Conservation (phyloP, 2,329 filamentous ascomycete genomes). For the Cylindrodendrum hubeiense region DNA sequence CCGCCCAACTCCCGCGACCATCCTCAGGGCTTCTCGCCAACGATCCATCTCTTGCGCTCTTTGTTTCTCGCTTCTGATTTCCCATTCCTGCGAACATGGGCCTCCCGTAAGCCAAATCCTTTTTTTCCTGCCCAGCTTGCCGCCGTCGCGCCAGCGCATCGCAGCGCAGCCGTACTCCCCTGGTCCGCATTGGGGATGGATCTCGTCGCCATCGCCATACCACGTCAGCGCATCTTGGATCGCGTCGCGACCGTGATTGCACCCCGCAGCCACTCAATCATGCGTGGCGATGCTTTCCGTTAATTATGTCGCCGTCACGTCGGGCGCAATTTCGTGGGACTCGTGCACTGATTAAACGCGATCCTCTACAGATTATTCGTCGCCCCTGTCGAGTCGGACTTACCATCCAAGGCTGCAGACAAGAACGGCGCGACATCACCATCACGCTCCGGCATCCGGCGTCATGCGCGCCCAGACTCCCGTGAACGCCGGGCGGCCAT, state of each 20-base stretch:
- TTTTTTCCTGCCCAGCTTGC: conserved; percentile 20
- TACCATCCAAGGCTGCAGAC: conserved; percentile 50
- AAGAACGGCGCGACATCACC: conserved; percentile 47
- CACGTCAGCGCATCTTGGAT: conserved; percentile 32
- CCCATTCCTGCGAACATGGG: conserved; percentile 51
- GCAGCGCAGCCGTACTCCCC: conserved; percentile 33
- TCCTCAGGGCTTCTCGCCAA: conserved; percentile 7
- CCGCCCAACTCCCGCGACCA: conserved; percentile 24
- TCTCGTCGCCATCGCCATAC: conserved; percentile 35
- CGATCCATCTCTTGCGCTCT: conserved; percentile 15
- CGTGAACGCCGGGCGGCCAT: conserved; percentile 48
- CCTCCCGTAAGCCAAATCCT: conserved; percentile 59
- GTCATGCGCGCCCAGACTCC: conserved; percentile 47
- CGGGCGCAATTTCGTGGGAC: conserved; percentile 18
- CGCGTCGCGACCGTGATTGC: conserved; percentile 30
- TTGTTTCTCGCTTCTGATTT: conserved; percentile 29
- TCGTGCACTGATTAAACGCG: conserved; percentile 32
- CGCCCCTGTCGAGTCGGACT: conserved; percentile 59
- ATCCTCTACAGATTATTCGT: conserved; percentile 56
- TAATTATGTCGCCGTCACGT: conserved; percentile 26
- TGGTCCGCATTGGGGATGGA: conserved; percentile 33
- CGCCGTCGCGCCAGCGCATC: conserved; percentile 36
- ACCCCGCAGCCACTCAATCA: conserved; percentile 27
- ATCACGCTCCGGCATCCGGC: conserved; percentile 57
- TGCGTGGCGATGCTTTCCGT: conserved; percentile 23